phyloP scores from a whole-genome alignment of 352 stramenopile species.

The Bremia lactucae region DNA sequence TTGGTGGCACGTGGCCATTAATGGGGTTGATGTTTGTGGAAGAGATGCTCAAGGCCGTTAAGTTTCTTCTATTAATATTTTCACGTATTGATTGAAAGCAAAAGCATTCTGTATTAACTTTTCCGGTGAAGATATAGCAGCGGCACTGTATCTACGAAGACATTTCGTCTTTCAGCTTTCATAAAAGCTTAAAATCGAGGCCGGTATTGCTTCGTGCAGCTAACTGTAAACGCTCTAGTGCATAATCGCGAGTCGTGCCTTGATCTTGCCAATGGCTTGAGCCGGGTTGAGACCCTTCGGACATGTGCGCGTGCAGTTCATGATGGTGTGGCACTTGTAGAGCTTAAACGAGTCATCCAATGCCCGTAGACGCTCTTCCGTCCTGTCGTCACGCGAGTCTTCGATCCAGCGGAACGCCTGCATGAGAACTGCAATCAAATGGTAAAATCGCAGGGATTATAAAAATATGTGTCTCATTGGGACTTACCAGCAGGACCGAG shows the following conservation, averaged over 20 bases:
- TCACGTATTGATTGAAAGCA: no score
- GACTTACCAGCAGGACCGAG: constrained; percentile 73
- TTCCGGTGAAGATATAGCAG: no score
- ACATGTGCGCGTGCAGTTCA: constrained; percentile 99
- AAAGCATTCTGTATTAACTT: no score
- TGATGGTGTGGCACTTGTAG: constrained; percentile 98
- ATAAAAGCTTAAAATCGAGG: no score
- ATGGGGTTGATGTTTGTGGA: no score
- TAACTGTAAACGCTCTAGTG: no score
- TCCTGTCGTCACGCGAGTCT: constrained; percentile 94
- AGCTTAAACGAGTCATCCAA: constrained; percentile 98
- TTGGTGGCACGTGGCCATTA: no score
- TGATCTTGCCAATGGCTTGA: constrained; percentile 87
- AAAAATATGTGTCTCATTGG: background rate
- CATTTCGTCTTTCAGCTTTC: no score
- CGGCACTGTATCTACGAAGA: no score
- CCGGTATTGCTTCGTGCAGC: no score
- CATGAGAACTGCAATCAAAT: constrained; percentile 37
- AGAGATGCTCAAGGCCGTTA: no score
- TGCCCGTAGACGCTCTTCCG: constrained; percentile 86
- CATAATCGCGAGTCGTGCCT: constrained; percentile 28
- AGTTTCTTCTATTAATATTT: no score
- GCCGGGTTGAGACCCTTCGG: constrained; percentile 99
- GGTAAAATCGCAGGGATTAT: constrained; percentile 3
- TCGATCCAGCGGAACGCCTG: constrained; percentile 97